Percentiles rank a stretch among this genome's conserved stretches.
Evolutionary conservation across 768 basidiomycete species (phyloP).

Genomic region (Dioszegia hungarica): DNA sequence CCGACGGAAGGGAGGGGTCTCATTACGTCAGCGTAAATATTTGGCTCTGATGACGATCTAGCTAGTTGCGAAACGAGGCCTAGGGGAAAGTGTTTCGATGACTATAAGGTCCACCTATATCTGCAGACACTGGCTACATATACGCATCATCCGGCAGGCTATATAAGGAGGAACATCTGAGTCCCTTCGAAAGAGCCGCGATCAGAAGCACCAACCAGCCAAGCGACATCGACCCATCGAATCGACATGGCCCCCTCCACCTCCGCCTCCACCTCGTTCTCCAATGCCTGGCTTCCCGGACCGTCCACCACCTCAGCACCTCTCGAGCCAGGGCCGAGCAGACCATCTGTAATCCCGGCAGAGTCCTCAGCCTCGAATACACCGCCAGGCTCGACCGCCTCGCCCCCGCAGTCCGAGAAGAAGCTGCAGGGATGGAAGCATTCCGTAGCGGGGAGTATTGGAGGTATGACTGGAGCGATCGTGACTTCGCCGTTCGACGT

Average conservation of each 20-base stretch:
- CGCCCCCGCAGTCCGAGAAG: conserved; percentile 21
- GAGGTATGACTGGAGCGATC: conserved; percentile 95
- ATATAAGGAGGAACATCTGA: background rate
- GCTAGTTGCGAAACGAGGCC: background rate
- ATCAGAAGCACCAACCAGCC: too few species aligned
- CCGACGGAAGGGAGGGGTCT: background rate
- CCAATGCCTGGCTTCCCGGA: conserved; percentile 2
- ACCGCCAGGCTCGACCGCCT: conserved; percentile 23
- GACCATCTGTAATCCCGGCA: conserved; percentile 53
- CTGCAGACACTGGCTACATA: background rate
- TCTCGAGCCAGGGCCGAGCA: conserved; percentile 5
- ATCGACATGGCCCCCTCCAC: background rate
- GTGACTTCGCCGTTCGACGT: conserved; percentile 97
- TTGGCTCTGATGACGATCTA: background rate
- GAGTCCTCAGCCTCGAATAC: conserved; percentile 55
- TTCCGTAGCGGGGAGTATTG: conserved; percentile 59
- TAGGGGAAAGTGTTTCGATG: background rate
- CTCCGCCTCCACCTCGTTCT: background rate
- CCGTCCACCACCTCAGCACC: conserved; percentile 3
- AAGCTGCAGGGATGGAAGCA: conserved; percentile 41
- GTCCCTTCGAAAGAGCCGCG: too few species aligned
- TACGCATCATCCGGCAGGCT: background rate
- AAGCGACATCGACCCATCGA: background rate
- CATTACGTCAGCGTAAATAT: conserved; percentile 1
- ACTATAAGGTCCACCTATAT: background rate